Percentiles rank a stretch among this genome's conserved stretches.
phyloP scores from a whole-genome alignment of 2,329 filamentous ascomycete genomes.

The Aureobasidium leucospermi region DNA sequence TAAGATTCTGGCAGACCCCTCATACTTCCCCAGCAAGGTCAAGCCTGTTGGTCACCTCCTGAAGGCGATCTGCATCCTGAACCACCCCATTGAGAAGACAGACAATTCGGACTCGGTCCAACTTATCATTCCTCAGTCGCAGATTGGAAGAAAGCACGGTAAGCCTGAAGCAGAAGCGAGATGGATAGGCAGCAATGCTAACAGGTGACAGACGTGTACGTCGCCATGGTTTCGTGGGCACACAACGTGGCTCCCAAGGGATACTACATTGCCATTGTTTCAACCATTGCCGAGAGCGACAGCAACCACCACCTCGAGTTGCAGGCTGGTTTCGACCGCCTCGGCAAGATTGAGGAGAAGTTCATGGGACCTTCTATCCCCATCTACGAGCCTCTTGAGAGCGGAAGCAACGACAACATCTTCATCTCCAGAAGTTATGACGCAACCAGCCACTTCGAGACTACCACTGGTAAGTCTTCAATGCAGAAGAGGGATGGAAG shows the following conservation, averaged over 20 bases:
- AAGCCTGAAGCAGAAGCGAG: slow-evolving; percentile 27
- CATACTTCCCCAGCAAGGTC: slow-evolving; percentile 89
- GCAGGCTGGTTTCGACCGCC: slow-evolving; percentile 80
- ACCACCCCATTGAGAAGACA: slow-evolving; percentile 87
- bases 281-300: slow-evolving; percentile 85
- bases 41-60: slow-evolving; percentile 83
- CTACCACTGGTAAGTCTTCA: slow-evolving; percentile 51
- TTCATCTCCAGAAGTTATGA: slow-evolving; percentile 99
- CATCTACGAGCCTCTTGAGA: slow-evolving; percentile 82
- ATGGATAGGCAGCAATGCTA: not conserved
- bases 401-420: slow-evolving; percentile 79
- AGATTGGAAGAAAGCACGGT: slow-evolving; percentile 96
- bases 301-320: slow-evolving; percentile 96
- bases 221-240: slow-evolving; percentile 87
- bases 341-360: slow-evolving; percentile 91
- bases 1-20: slow-evolving; percentile 92
- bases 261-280: slow-evolving; percentile 98
- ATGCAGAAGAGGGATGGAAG: not conserved
- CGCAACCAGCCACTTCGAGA: slow-evolving; percentile 96
- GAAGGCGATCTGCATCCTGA: slow-evolving; percentile 94
- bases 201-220: slow-evolving; percentile 70
- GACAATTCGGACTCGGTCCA: slow-evolving; percentile 84
- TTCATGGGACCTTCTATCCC: slow-evolving; percentile 93
- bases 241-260: slow-evolving; percentile 99
- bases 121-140: slow-evolving; percentile 95